Base-by-base conservation (phyloP, 148 eudicot genomes). In the Fagopyrum tataricum region DNA sequence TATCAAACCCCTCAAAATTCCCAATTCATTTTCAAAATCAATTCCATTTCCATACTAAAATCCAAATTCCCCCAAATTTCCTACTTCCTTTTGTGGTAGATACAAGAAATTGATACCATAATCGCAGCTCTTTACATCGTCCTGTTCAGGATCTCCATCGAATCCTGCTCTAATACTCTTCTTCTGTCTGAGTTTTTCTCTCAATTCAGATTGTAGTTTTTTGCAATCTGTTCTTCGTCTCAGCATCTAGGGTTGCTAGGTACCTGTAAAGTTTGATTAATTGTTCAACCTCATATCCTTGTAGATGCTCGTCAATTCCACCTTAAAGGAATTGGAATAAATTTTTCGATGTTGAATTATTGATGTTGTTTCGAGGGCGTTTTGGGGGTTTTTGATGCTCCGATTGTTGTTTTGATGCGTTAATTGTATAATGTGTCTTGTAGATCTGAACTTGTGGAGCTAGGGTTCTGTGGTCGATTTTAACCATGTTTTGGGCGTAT, bases 401-500 rank as follows among this genome's bases (percentile, higher is more conserved):
- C 15, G 37, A 24, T 24, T 59, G 66, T 59, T 59, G 26, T 59
- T 24, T 23, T 59, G 39, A 59, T 59, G 39, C 39, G 39, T 24
- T 59, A 11, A 37, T 5, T 31, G 37, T 7, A 59, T 59, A 7
- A 24, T 5, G 66, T 6, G 66, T 59, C 39, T 47, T 62, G 69
- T 73, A 78, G 88, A 83, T 85, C 88, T 75, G 77, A 70, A 43
- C 66, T 73, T 62, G 56, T 37, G 69, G 64, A 44, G 41, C 73
- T 62, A 67, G 73, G 55, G 42, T 77, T 79, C 67, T 56, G 20
- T 53, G 72, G 66, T 21, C 17, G 44, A 70, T 79, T 83, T 80
- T 82, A 77, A 67, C 46, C 47, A 92, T 92, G 97, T 90, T 92
- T 83, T 92, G 97, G 97, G 97, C 95, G 96, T 75, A 90, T 92